A percentile compares a stretch with the other conserved stretches of the same genome.
These are phyloP conservation scores for Leccinum sublutescens DNA, from an alignment of 768 basidiomycete genomes.

Conservation along the genomic window DNA sequence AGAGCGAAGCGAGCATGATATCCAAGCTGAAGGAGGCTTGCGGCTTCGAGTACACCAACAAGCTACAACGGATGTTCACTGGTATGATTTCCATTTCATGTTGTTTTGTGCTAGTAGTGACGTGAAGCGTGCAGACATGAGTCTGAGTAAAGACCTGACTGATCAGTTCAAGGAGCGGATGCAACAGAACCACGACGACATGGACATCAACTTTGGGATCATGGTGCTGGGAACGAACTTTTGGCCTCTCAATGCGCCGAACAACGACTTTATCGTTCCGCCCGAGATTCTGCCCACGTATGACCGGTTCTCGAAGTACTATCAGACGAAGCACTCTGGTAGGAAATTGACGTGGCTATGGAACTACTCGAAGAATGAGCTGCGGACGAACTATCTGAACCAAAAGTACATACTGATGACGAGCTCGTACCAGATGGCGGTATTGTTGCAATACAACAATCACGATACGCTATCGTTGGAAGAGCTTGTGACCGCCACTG, in stretches of 20 bases:
- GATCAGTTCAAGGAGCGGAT: slow-evolving; percentile 94
- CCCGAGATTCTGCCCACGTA: slow-evolving; percentile 83
- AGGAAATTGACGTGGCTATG: slow-evolving; percentile 97
- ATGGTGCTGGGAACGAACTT: slow-evolving; percentile 95
- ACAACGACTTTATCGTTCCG: slow-evolving; percentile 86
- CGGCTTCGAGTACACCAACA: slow-evolving; percentile 96
- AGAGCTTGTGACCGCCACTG: slow-evolving; percentile 77
- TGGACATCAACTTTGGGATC: slow-evolving; percentile 87
- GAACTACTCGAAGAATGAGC: slow-evolving; percentile 97
- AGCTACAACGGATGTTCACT: slow-evolving; percentile 95
- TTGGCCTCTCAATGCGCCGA: slow-evolving; percentile 88
- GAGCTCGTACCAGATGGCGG: slow-evolving; percentile 91
- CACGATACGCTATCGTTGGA: slow-evolving; percentile 81
- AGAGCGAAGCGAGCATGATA: slow-evolving; percentile 97
- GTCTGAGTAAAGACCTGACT: slow-evolving; percentile 90
- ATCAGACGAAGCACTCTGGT: slow-evolving; percentile 90
- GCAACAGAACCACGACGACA: slow-evolving; percentile 80
- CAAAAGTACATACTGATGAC: slow-evolving; percentile 97
- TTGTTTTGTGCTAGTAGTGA: background rate
- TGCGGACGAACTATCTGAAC: slow-evolving; percentile 87
- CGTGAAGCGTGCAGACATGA: slow-evolving; percentile 69
- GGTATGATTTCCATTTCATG: slow-evolving; percentile 44
- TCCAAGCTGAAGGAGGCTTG: slow-evolving; percentile 95
- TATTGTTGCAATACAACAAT: slow-evolving; percentile 92
- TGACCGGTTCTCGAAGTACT: slow-evolving; percentile 90